Evolutionary conservation across 768 basidiomycete species (phyloP), one percentile per base, ranked within the genome.

Genomic region (Phlebiopsis flavidoalba): DNA sequence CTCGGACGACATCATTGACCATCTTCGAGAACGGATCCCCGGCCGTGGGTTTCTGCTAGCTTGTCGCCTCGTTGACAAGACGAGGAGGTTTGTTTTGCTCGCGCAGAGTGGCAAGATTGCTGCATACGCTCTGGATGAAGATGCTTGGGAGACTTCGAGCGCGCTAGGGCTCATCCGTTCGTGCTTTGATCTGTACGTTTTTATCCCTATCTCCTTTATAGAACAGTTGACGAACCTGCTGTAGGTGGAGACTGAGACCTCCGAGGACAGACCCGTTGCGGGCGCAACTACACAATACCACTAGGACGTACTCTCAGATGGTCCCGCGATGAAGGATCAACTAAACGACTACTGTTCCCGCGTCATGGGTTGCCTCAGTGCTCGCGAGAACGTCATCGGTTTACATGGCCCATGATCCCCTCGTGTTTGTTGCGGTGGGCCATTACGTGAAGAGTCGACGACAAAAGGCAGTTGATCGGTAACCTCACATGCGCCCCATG

Each of bases 331-430:
- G 80, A 70, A 81, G n/a, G n/a, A n/a, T n/a, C 21, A 77, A 87
- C 71, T 99, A 97, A n/a, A n/a, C 73, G 95, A 98, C 73, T 99
- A 98, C 76, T n/a, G n/a, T n/a, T 87, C 89, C 43, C 86, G 90
- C 10, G 95, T 99, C 35, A 82, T 94, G 57, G 96, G 95, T n/a
- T 60, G 95, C 96, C 10, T n/a, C n/a, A n/a, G n/a, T 99, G 96
- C 76, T 99, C n/a, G 97, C 75, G 97, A 99, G 76, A 98, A 99
- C 73, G 97, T 99, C 54, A 85, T 98, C 52, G 97, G 97, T 35
- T n/a, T 99, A 92, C 73, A 93, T 98, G 72, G n/a, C 97, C 96
- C 46, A 75, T 99, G n/a, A n/a, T 40, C 97, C 97, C 0, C 87
- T 98, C 55, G 97, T n/a, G n/a, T n/a, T 97, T 66, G 89, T 98